Conservation (phyloP, 441 rosid species). For the Corymbia citriodora region DNA sequence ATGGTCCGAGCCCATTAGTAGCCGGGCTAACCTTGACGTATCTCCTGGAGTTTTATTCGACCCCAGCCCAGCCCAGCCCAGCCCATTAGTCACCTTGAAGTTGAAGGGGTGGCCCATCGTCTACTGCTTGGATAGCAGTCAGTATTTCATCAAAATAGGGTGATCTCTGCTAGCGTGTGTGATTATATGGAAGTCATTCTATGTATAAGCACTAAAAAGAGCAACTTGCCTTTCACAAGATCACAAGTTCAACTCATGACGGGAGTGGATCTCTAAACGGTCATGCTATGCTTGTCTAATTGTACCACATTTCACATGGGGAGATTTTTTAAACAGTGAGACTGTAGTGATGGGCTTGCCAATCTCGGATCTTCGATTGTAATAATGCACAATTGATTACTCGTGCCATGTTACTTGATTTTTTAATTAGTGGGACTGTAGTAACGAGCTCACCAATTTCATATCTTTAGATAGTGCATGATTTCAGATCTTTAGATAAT, state of each 20-base stretch:
- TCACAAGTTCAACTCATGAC: background rate
- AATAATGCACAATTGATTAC: background rate
- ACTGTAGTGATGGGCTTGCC: fast-evolving
- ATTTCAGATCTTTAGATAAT: background rate
- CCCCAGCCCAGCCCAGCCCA: background rate
- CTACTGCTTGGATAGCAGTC: background rate
- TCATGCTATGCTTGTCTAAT: background rate
- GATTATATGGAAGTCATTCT: background rate
- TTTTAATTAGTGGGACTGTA: too few species aligned
- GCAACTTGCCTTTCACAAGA: background rate
- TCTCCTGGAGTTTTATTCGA: background rate
- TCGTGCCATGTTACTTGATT: background rate
- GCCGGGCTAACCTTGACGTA: background rate
- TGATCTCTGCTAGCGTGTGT: background rate
- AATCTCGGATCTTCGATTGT: background rate
- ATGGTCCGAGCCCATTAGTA: background rate
- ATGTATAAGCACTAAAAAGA: background rate
- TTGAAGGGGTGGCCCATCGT: background rate
- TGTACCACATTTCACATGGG: fast-evolving
- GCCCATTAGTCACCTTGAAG: background rate
- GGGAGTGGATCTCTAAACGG: background rate
- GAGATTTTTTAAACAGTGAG: fast-evolving
- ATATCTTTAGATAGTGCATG: background rate
- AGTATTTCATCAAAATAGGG: background rate
- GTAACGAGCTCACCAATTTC: background rate